Evolutionary conservation across 768 basidiomycete genomes (phyloP).

Genomic region (Floccularia luteovirens): DNA sequence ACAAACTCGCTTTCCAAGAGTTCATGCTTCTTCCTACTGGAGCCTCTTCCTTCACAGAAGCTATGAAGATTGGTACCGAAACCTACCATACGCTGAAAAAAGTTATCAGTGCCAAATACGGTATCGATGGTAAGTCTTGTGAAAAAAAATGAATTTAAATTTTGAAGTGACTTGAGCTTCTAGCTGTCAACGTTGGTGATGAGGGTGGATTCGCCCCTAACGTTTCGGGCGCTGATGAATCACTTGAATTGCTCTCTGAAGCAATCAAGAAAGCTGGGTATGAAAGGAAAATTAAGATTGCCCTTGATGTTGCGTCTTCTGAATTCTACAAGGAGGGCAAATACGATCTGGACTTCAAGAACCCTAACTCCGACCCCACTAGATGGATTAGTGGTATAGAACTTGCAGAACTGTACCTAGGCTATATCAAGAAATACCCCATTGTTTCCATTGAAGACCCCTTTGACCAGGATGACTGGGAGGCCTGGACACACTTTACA

Average conservation of each 20-base stretch:
- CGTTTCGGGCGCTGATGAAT: constrained; percentile 94
- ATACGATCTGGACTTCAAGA: constrained; percentile 99
- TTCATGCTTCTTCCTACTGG: constrained; percentile 99
- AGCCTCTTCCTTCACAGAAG: constrained; percentile 86
- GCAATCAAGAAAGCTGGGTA: constrained; percentile 98
- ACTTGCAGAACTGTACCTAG: constrained; percentile 88
- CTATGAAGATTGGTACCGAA: constrained; percentile 98
- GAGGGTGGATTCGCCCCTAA: constrained; percentile 99
- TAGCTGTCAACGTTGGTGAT: constrained; percentile 98
- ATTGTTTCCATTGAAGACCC: constrained; percentile 96
- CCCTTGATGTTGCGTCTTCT: constrained; percentile 96
- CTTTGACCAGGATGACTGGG: constrained; percentile 99
- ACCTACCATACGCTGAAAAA: constrained; percentile 98
- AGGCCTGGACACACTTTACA: constrained; percentile 94
- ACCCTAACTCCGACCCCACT: constrained; percentile 96
- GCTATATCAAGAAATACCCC: constrained; percentile 87
- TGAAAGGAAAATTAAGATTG: constrained; percentile 98
- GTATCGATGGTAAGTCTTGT: constrained; percentile 75
- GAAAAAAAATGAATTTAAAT: neutral
- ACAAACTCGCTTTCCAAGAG: constrained; percentile 99
- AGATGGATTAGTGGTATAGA: constrained; percentile 93
- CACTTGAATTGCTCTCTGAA: constrained; percentile 89
- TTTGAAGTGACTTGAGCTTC: neutral
- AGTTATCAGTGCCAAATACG: constrained; percentile 98
- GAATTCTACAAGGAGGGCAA: constrained; percentile 99